Evolutionary conservation across 2,329 filamentous ascomycete species (phyloP).

Genomic region (Tolypocladium tundrense): DNA sequence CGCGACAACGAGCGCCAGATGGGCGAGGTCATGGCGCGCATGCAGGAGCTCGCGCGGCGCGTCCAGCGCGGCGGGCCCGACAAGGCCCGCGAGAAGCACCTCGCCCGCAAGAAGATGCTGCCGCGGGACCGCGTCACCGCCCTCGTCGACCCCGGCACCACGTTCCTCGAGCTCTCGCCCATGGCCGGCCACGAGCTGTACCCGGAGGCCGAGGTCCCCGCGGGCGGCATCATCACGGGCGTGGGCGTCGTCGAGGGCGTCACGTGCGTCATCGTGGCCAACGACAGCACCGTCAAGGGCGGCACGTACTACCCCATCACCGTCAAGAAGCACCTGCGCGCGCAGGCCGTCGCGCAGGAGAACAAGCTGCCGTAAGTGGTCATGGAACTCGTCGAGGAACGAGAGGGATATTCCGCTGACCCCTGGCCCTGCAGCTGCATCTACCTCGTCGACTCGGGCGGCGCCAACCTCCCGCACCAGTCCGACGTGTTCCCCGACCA

Average conservation of each 20-base stretch:
- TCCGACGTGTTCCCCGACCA: constrained; percentile 91
- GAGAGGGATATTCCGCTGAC: background rate
- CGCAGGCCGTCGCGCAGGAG: constrained; percentile 82
- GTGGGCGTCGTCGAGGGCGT: constrained; percentile 86
- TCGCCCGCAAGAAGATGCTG: constrained; percentile 86
- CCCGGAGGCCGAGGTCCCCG: constrained; percentile 74
- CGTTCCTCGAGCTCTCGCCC: constrained; percentile 89
- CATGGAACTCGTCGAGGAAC: background rate
- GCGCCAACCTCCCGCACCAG: constrained; percentile 90
- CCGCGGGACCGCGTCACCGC: constrained; percentile 81
- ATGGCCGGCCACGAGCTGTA: constrained; percentile 83
- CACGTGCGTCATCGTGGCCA: constrained; percentile 85
- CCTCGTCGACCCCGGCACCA: constrained; percentile 78
- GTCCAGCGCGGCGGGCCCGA: constrained; percentile 68
- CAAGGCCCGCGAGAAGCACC: constrained; percentile 79
- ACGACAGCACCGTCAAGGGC: constrained; percentile 95
- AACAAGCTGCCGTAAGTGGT: constrained; percentile 58
- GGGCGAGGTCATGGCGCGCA: constrained; percentile 57
- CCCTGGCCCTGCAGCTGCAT: constrained; percentile 53
- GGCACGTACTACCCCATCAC: constrained; percentile 96
- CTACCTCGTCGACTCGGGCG: constrained; percentile 92
- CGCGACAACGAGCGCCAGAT: constrained; percentile 72
- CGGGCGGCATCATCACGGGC: constrained; percentile 86
- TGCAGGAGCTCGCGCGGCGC: constrained; percentile 60
- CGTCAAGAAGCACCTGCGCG: constrained; percentile 91